Base-by-base conservation (phyloP, 2,329 filamentous ascomycete species). In the Fulvia fulva region DNA sequence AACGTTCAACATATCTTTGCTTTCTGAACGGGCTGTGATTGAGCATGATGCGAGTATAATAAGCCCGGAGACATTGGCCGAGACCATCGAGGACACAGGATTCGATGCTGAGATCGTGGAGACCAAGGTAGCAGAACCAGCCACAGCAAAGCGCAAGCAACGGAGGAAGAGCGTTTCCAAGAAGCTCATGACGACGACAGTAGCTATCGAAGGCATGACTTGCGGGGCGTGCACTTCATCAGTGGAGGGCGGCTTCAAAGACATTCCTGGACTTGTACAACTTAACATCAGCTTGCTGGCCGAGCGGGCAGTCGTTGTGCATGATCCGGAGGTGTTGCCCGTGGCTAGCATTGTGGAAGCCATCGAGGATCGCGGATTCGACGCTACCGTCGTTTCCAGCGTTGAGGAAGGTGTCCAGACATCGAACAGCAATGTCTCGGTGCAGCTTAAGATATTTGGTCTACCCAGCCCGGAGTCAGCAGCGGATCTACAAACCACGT, bases 251-350 rank as follows among this genome's bases (percentile, higher is more conserved):
- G 91, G 89, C 3, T 94, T 99, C 75, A 84, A 85, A 65, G 84
- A 83, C 62, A 75, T 93, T 1, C 85, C 89, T 9, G 94, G 94
- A 22, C 75, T 97, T 16, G 71, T 91, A 56, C 90, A 91, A 64
- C 96, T 97, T 79, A 96, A 96, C 71, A 95, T 99, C 73, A 96
- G 91, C 75, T 78, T 99, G 65, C 81, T 97, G 30, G 95, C 94
- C 3, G 94, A 97, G 73, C 86, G 93, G 60, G 93, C 92, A 3
- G 88, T 97, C 41, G 85, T 97, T 64, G 83, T 91, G 1, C 93
- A 97, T 72, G 87, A 97, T 67, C 81, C 87, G 0, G 74, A 81
- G 1, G 85, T 88, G 68, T 79, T 97, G 1, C 75, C 88, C 0
- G 75, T 89, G 0, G 87, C 90, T 12, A 83, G 89, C 72, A 91